Evolutionary conservation across 805 yeast genomes (phyloP).

Genomic region (Suhomyces kilbournensis): DNA sequence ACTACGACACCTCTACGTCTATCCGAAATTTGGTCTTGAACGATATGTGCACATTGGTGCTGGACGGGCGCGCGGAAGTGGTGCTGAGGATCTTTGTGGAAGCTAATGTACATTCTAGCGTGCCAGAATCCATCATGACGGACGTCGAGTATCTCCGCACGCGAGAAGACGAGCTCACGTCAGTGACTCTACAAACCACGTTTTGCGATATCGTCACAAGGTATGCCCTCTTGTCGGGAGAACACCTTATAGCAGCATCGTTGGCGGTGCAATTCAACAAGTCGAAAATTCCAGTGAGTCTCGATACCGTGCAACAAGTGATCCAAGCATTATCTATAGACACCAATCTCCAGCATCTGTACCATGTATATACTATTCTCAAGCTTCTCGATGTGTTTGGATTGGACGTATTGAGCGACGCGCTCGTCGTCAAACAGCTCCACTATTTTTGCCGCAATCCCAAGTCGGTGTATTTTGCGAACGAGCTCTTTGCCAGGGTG

Average conservation of each 20-base stretch:
- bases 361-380: slow-evolving; percentile 6
- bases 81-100: slow-evolving; percentile 6
- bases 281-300: neutral
- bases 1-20: slow-evolving; percentile 16
- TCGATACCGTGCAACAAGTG: slow-evolving; percentile 5
- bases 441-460: slow-evolving; percentile 4
- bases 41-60: slow-evolving; percentile 13
- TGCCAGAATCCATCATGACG: neutral
- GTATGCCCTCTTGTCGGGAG: slow-evolving; percentile 19
- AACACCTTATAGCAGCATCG: slow-evolving; percentile 21
- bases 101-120: neutral
- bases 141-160: neutral
- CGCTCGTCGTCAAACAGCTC: neutral
- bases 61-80: slow-evolving; percentile 7
- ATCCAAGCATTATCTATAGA: slow-evolving; percentile 12
- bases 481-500: slow-evolving; percentile 3
- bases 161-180: too few species aligned
- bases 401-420: neutral
- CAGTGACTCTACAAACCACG: neutral
- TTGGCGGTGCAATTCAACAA: slow-evolving; percentile 10
- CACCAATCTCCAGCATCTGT: slow-evolving; percentile 4
- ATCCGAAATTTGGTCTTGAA: slow-evolving; percentile 17
- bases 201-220: slow-evolving; percentile 13
- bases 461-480: slow-evolving; percentile 8
- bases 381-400: slow-evolving; percentile 6